These are phyloP conservation scores for Barnettozyma populi DNA, from an alignment of 805 yeast species.

Conservation along the genomic window DNA sequence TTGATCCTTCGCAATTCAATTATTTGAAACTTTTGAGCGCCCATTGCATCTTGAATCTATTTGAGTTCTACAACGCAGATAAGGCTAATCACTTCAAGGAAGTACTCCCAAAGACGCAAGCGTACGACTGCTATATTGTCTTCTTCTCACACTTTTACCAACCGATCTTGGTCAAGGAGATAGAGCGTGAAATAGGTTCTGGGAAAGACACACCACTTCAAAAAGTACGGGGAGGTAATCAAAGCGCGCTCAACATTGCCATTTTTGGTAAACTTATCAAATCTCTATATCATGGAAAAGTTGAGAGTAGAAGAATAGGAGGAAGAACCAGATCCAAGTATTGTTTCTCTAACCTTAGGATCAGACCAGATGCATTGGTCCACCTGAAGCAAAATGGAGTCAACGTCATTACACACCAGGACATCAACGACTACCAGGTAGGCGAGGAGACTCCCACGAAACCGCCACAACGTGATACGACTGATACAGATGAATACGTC, in stretches of 20 bases:
- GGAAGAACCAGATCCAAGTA: slow-evolving; percentile 78
- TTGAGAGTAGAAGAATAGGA: slow-evolving; percentile 76
- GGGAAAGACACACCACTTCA: neutral
- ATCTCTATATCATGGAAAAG: slow-evolving; percentile 49
- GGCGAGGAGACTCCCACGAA: slow-evolving; percentile 4
- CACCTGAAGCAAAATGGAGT: neutral
- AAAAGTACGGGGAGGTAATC: neutral
- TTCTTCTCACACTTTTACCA: slow-evolving; percentile 8
- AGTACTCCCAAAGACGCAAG: slow-evolving; percentile 8
- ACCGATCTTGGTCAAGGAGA: neutral
- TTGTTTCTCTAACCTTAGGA: slow-evolving; percentile 42
- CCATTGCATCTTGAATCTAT: slow-evolving; percentile 2
- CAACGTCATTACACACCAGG: slow-evolving; percentile 1
- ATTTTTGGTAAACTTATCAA: slow-evolving; percentile 72
- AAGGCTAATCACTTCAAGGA: slow-evolving; percentile 1
- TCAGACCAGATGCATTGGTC: neutral
- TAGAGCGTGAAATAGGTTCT: neutral
- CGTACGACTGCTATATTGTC: slow-evolving; percentile 11
- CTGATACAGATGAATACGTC: neutral
- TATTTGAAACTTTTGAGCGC: neutral
- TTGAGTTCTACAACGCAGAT: slow-evolving; percentile 9
- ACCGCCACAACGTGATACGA: neutral
- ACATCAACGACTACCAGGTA: slow-evolving; percentile 5
- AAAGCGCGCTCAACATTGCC: slow-evolving; percentile 33
- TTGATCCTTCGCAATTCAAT: neutral